Evolutionary conservation across 305 asterid species (phyloP).

Genomic region (Fraxinus angustifolia): DNA sequence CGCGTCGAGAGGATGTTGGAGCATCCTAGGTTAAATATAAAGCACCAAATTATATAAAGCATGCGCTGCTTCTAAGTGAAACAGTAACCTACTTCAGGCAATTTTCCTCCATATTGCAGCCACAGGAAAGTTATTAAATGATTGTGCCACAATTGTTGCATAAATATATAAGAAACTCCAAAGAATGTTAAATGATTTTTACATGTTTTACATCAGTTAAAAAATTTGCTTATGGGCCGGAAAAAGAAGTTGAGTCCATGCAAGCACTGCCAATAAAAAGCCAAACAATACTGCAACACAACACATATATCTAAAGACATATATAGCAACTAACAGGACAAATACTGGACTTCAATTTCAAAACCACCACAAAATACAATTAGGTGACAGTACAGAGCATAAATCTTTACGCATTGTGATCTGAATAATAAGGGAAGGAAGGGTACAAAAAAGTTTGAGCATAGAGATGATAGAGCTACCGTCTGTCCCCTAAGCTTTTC

Average conservation of each 20-base stretch:
- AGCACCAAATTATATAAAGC: neutral
- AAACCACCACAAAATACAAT: neutral
- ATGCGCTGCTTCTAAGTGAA: neutral
- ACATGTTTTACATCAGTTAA: neutral
- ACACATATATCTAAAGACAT: neutral
- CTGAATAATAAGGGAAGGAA: neutral
- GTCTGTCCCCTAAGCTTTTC: slow-evolving; percentile 73
- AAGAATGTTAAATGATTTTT: neutral
- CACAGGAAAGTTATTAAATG: neutral
- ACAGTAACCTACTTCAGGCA: neutral
- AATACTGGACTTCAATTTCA: neutral
- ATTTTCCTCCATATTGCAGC: neutral
- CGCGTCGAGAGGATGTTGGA: neutral
- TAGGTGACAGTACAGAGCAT: neutral
- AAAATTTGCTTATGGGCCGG: neutral
- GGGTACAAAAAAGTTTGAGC: slow-evolving; percentile 9
- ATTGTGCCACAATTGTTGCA: neutral
- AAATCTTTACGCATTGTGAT: neutral
- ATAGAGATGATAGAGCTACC: slow-evolving; percentile 39
- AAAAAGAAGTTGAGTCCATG: neutral
- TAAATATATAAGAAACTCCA: neutral
- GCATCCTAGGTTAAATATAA: neutral
- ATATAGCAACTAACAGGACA: neutral
- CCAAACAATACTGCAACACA: neutral
- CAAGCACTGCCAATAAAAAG: neutral